Base-by-base conservation (phyloP, 2,329 filamentous ascomycete genomes). In the Hortaea sp. region DNA sequence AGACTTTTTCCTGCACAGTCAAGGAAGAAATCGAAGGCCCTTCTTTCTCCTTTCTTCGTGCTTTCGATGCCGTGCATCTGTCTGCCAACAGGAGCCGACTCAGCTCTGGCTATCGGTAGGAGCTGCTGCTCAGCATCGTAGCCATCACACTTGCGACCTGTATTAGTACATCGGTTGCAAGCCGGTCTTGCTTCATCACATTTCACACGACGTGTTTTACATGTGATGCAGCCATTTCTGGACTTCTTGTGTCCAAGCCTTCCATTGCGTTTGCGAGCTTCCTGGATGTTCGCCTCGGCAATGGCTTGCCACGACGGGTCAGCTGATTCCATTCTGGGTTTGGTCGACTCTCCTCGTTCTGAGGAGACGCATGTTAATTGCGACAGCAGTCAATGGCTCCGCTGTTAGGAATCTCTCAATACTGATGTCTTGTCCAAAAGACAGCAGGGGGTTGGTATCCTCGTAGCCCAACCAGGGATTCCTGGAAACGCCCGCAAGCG, bases 131-230 rank as follows among this genome's bases (percentile, higher is more conserved):
- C 37, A 34, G 43, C 46, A 44, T 7, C 37, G 20, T 78, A 77
- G 47, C 75, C 75, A 54, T 77, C 74, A 54, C 76, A 79, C 50
- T 65, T 68, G 44, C 75, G 68, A 5, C 75, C 73, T 2, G 73
- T 76, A 45, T 69, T 73, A 31, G 66, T 66, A 53, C 76, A 79
- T 43, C 72, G 70, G 12, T 66, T 55, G 51, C 76, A 79, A 31
- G 60, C 62, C 1, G 75, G 75, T 41, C 69, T 75, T 9, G 7
- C 28, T 59, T 78, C 74, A 51, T 76, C 74, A 53, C 75, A 79
- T 56, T 78, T 78, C 44, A 78, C 69, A 41, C 72, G 72, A 43
- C 75, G 69, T 11, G 71, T 66, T 57, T 51, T 53, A 45, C 54
- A 56, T 7, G 52, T 53, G 2, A 41, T 27, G 39, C 54, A 56